Evolutionary conservation across 2,329 filamentous ascomycete species (phyloP), one percentile per base, ranked within the genome.

Genomic region (Pestalotiopsis fici): DNA sequence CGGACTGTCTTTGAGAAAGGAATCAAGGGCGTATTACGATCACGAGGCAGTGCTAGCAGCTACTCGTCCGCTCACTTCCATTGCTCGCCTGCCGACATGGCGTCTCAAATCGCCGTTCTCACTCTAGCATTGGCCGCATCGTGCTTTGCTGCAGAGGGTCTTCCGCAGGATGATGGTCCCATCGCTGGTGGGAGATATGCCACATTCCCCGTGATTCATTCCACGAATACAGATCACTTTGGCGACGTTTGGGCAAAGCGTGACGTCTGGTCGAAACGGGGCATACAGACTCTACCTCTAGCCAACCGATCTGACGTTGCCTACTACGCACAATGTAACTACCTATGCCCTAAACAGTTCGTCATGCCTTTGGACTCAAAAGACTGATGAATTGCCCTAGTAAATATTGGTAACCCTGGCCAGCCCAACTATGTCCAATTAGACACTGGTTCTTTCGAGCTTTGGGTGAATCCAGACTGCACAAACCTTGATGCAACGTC

Each of bases 401-500:
- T 87, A 70, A 80, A 81, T 67, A 83, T 89, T 61, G 87, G 87
- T 59, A 87, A 82, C 3, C 87, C 87, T 15, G 77, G 82, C 1
- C 87, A 89, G 69, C 72, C 80, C 2, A 82, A 88, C 63, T 85
- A 80, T 66, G 85, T 87, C 12, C 86, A 88, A 73, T 75, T 89
- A 65, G 87, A 89, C 74, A 89, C 87, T 0, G 86, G 87, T 59
- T 88, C 86, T 11, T 88, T 87, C 71, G 87, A 89, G 78, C 80
- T 89, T 37, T 89, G 87, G 87, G 83, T 88, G 6, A 93, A 93
- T 72, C 85, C 88, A 0, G 83, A 85, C 62, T 88, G 85, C 72
- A 86, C 84, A 7, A 74, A 74, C 1, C 79, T 91, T 18, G 69
- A 74, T 11, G 67, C 72, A 7, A 70, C 73, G 0, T 71, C 79